phyloP scores from a whole-genome alignment of 352 stramenopile species.

The Globisporangium mamillatum region DNA sequence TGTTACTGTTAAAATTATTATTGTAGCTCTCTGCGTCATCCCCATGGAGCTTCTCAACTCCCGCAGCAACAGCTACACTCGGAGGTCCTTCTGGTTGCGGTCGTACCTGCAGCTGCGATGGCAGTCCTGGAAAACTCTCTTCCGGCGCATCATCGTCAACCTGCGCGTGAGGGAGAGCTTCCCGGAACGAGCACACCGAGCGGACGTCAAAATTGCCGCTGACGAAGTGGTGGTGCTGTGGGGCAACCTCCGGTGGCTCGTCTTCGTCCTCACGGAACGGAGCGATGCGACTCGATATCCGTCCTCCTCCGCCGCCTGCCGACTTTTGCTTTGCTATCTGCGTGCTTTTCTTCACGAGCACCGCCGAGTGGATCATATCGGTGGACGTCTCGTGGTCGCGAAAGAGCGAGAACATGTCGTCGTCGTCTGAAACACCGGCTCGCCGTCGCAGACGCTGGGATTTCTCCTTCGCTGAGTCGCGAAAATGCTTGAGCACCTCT shows the following conservation, averaged over 20 bases:
- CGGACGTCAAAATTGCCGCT: slow-evolving; percentile 16
- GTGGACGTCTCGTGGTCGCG: slow-evolving; percentile 23
- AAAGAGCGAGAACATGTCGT: slow-evolving; percentile 23
- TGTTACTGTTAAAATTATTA: not conserved
- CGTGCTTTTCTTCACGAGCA: slow-evolving; percentile 21
- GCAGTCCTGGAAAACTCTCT: not conserved
- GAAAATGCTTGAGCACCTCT: slow-evolving; percentile 69
- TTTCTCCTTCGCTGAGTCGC: slow-evolving; percentile 30
- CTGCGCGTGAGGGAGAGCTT: slow-evolving; percentile 3
- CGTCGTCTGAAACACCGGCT: slow-evolving; percentile 20
- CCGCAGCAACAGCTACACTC: not conserved
- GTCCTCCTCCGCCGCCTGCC: no score
- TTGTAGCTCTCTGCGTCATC: not conserved
- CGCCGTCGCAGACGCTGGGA: slow-evolving; percentile 47
- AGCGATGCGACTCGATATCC: slow-evolving; percentile 17
- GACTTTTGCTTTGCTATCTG: slow-evolving; percentile 16
- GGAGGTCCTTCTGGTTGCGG: not conserved
- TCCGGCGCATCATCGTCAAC: slow-evolving; percentile 7
- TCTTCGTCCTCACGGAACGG: slow-evolving; percentile 12
- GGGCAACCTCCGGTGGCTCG: not conserved
- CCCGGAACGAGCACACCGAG: not conserved
- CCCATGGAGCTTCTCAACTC: not conserved
- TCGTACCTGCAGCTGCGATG: not conserved
- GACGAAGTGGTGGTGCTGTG: slow-evolving; percentile 10
- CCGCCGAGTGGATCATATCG: slow-evolving; percentile 36